These are phyloP conservation scores for Ophiostoma sp. DNA, from an alignment of 2,329 filamentous ascomycete genomes.

Conservation along the genomic window DNA sequence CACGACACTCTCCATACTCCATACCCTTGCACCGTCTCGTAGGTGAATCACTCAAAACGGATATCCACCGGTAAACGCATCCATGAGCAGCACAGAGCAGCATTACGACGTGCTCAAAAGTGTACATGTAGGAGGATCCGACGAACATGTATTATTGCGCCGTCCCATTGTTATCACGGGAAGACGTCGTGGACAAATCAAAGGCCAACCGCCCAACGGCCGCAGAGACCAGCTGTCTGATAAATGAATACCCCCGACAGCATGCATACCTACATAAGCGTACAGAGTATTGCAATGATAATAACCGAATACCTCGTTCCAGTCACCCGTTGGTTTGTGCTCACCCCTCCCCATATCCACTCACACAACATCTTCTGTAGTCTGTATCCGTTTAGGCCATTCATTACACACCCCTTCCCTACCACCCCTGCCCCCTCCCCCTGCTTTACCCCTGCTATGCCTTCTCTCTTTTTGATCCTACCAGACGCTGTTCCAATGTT, in stretches of 20 bases:
- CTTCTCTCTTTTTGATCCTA: not conserved
- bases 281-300: too few relatives aligned
- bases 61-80: constrained; percentile 4
- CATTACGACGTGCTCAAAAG: not conserved
- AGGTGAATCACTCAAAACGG: not conserved
- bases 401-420: not conserved
- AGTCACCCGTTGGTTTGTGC: not conserved
- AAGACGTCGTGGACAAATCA: too few relatives aligned
- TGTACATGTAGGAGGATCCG: too few relatives aligned
- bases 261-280: too few relatives aligned
- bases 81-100: not conserved
- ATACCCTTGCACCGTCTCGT: not conserved
- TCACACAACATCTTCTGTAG: not conserved
- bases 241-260: too few relatives aligned
- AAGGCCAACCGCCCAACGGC: too few relatives aligned
- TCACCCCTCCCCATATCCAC: constrained; percentile 1
- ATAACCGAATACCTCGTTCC: too few relatives aligned
- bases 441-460: not conserved
- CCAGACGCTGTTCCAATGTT: not conserved
- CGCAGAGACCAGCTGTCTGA: too few relatives aligned
- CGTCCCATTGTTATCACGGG: too few relatives aligned
- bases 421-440: not conserved
- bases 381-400: too few relatives aligned
- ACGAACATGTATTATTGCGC: too few relatives aligned
- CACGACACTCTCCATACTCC: not conserved